A percentile compares a stretch with the other conserved stretches of the same genome.
Conservation (phyloP, 306 rosid species). For the Trifolium pratense region DNA sequence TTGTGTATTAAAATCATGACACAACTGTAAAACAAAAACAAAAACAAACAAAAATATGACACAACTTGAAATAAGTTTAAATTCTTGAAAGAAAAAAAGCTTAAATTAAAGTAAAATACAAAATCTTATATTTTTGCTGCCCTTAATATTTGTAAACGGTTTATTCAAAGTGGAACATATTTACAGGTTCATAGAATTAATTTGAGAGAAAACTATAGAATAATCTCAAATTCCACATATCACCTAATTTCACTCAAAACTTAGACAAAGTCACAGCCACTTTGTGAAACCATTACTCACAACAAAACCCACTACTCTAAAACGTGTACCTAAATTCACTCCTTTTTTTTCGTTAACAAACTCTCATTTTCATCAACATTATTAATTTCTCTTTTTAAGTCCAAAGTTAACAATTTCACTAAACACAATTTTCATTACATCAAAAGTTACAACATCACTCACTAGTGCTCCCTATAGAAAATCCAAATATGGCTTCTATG, state of each 20-base stretch:
- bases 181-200: not conserved
- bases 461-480: slow-evolving; percentile 47
- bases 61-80: no score
- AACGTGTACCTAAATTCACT: slow-evolving; percentile 56
- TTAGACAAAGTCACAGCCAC: slow-evolving; percentile 50
- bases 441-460: not conserved
- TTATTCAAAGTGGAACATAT: no score
- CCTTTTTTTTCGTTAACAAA: slow-evolving; percentile 49
- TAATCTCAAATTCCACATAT: not conserved
- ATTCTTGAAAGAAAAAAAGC: no score
- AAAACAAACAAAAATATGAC: no score
- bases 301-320: slow-evolving; percentile 49
- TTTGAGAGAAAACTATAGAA: not conserved
- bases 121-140: no score
- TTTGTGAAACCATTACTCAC: not conserved
- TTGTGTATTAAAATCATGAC: no score
- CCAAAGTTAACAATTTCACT: slow-evolving; percentile 24
- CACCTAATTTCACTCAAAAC: slow-evolving; percentile 36
- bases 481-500: slow-evolving; percentile 42
- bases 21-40: no score
- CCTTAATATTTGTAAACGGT: no score
- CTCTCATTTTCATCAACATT: slow-evolving; percentile 11
- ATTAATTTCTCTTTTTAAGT: slow-evolving; percentile 43
- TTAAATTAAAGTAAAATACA: no score
- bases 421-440: slow-evolving; percentile 4